Evolutionary conservation across 768 basidiomycete genomes (phyloP), one percentile per base, ranked within the genome.

Genomic region (Mycena galericulata): DNA sequence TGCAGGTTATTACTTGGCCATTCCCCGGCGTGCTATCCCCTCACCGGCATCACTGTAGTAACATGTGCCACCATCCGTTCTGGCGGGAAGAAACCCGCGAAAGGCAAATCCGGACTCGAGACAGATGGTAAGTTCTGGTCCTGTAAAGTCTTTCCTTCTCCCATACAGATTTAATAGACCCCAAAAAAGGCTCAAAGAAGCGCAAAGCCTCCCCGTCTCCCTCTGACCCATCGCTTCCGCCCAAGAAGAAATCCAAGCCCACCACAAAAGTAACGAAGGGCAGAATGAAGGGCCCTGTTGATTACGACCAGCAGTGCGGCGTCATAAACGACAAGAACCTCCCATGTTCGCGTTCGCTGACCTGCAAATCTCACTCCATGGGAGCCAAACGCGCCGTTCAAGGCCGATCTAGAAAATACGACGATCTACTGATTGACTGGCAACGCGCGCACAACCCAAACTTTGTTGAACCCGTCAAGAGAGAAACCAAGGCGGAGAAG

Each of bases 341-440:
- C 9, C 96, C 95, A 0, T 99, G 97, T 76, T 95, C 96, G 15
- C 93, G 97, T 29, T 96, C 96, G 9, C 87, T 99, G 40, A 98
- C 97, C 0, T 99, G 97, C 84, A 99, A 99, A 80, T 95, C 97
- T 7, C 97, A 99, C 77, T 92, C 95, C 2, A 97, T 99, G 92
- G 95, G 95, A 17, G 93, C 95, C 14, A 99, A 99, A 79, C 92
- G 97, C 20, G 89, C 93, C 11, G 97, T 99, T 1, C 87, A 88
- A 68, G 95, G 95, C 36, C 94, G 97, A 5, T 93, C 94, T 1
- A 87, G 91, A 58, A 78, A 82, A 9, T 99, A 95, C 75, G 96
- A 98, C 75, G 91, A 92, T 46, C 87, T 99, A 4, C 86, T 97
- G 20, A 85, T 95, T 27, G 97, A 98, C 58, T 99, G 95, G 95